Percentiles rank a stretch among this genome's conserved stretches.
These are phyloP conservation scores for Dactylellina parvicollis DNA, from an alignment of 2,329 filamentous ascomycete species.

Conservation along the genomic window DNA sequence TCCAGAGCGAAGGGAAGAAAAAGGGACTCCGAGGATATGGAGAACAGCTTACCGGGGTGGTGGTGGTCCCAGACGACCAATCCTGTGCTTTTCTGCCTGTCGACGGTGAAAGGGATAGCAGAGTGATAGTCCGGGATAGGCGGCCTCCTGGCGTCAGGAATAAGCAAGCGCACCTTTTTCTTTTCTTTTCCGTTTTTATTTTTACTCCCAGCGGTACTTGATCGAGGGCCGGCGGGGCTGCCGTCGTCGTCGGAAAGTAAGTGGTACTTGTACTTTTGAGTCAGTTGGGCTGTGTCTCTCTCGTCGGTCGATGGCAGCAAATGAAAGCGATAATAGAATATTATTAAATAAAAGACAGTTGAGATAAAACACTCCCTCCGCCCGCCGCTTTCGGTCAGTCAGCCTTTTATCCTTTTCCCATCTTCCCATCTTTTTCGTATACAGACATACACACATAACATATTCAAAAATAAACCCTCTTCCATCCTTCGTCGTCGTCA, in stretches of 20 bases:
- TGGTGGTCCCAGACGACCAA: background rate
- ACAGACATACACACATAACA: background rate
- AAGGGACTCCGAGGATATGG: background rate
- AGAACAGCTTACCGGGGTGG: background rate
- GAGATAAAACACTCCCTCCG: conserved; percentile 12
- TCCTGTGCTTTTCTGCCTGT: background rate
- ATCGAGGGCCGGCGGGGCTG: background rate
- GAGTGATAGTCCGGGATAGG: conserved; percentile 28
- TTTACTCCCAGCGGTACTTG: background rate
- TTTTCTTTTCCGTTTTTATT: background rate
- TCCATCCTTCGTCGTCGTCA: conserved; percentile 13
- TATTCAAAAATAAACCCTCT: conserved; percentile 3
- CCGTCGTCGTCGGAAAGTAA: background rate
- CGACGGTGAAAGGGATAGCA: conserved; percentile 6
- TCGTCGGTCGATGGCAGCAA: too few relatives aligned
- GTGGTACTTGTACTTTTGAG: background rate
- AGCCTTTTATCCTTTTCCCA: background rate
- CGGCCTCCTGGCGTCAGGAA: conserved; percentile 35
- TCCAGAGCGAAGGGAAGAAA: background rate
- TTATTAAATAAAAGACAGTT: conserved; percentile 1
- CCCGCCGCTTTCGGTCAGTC: conserved; percentile 50
- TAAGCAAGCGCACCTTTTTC: conserved; percentile 1
- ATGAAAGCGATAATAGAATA: too few relatives aligned
- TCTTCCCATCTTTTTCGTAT: background rate
- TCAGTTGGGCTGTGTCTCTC: background rate